phyloP scores from a whole-genome alignment of 2,329 filamentous ascomycete species.

The Arthrinium puccinioides region DNA sequence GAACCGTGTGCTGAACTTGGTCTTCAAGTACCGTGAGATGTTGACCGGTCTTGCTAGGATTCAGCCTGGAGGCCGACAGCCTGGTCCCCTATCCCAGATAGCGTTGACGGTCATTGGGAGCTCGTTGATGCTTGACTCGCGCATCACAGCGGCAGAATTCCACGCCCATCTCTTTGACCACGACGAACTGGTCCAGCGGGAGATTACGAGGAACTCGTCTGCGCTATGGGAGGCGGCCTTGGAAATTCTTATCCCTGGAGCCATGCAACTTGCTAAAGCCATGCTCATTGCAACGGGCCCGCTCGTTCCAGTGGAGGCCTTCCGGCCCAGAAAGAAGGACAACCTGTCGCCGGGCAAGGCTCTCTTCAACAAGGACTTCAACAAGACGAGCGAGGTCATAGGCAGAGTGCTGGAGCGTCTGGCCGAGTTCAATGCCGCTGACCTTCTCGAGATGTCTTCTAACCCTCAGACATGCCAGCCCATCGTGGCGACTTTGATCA shows the following conservation, averaged over 20 bases:
- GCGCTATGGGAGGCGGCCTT: conserved; percentile 74
- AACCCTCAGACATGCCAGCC: conserved; percentile 63
- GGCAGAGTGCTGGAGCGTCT: conserved; percentile 71
- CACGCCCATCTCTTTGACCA: conserved; percentile 52
- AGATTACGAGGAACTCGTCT: conserved; percentile 62
- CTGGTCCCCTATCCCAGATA: conserved; percentile 44
- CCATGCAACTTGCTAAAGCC: conserved; percentile 65
- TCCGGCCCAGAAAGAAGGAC: conserved; percentile 48
- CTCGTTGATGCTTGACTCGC: conserved; percentile 63
- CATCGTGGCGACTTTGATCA: conserved; percentile 73
- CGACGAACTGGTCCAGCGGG: conserved; percentile 56
- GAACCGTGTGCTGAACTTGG: conserved; percentile 58
- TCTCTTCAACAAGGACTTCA: conserved; percentile 72
- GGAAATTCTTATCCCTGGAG: conserved; percentile 57
- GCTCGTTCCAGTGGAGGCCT: conserved; percentile 69
- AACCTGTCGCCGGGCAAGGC: conserved; percentile 38
- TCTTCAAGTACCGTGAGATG: conserved; percentile 54
- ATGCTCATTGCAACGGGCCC: conserved; percentile 65
- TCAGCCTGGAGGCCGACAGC: conserved; percentile 34
- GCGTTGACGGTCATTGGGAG: conserved; percentile 59
- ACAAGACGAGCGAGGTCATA: conserved; percentile 49
- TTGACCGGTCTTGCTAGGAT: conserved; percentile 48
- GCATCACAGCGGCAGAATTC: conserved; percentile 62
- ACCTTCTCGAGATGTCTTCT: conserved; percentile 63
- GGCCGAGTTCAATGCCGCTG: conserved; percentile 63